Percentiles rank a stretch among this genome's conserved stretches.
These are phyloP conservation scores for Acanthamoeba castellanii DNA, from an alignment of 208 protist genomes.

Conservation along the genomic window DNA sequence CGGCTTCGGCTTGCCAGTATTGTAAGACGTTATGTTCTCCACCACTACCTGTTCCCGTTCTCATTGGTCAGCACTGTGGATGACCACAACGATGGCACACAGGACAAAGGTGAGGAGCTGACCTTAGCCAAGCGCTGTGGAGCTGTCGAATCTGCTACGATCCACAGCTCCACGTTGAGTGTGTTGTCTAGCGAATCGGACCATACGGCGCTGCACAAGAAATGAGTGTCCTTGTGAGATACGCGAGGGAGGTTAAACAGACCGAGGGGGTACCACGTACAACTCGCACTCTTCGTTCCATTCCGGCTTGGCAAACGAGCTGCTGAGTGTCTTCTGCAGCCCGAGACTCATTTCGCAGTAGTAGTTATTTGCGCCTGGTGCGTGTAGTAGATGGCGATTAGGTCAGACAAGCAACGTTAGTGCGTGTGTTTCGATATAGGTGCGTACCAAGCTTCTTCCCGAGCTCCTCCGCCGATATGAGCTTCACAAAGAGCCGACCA, in stretches of 20 bases:
- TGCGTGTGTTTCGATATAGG: no score
- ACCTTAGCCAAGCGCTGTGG: constrained; percentile 6
- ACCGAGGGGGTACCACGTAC: not conserved
- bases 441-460: not conserved
- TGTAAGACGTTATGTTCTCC: constrained; percentile 17
- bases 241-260: not conserved
- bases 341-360: constrained; percentile 51
- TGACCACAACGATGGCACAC: not conserved
- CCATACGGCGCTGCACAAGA: constrained; percentile 7
- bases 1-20: not conserved
- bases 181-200: constrained; percentile 28
- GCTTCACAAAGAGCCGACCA: constrained; percentile 58
- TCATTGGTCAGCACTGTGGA: not conserved
- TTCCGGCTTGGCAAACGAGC: constrained; percentile 52
- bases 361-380: not conserved
- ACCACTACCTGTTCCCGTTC: not conserved
- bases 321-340: constrained; percentile 58
- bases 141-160: not conserved
- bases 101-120: not conserved
- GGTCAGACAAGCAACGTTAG: no score
- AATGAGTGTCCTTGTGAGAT: not conserved
- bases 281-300: constrained; percentile 70
- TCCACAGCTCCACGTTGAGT: constrained; percentile 38
- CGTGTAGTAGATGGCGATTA: not conserved
- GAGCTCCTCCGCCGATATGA: constrained; percentile 34